A percentile compares a stretch with the other conserved stretches of the same genome.
These are phyloP conservation scores for Diaporthe citri DNA, from an alignment of 2,329 filamentous ascomycete genomes.

Conservation along the genomic window DNA sequence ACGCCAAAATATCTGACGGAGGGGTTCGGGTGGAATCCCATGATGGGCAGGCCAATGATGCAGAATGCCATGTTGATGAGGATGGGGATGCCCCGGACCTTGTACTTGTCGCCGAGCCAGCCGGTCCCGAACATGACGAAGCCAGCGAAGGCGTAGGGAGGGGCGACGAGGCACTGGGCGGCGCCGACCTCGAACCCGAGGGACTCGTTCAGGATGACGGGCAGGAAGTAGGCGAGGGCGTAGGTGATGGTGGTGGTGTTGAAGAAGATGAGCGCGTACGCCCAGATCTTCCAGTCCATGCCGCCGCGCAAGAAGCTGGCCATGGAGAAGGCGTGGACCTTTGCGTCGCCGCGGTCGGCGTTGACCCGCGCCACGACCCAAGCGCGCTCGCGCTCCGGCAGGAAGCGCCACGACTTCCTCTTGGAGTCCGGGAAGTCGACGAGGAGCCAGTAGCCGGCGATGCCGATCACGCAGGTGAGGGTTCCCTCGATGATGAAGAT, in stretches of 20 bases:
- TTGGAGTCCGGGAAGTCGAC: constrained; percentile 74
- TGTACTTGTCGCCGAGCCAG: constrained; percentile 76
- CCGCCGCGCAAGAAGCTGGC: constrained; percentile 60
- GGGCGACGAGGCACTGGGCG: constrained; percentile 79
- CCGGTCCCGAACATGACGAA: constrained; percentile 71
- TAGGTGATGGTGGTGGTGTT: constrained; percentile 80
- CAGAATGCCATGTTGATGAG: constrained; percentile 74
- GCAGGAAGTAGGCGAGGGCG: constrained; percentile 82
- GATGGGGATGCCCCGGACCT: constrained; percentile 75
- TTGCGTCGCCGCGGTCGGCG: constrained; percentile 68
- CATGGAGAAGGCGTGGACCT: constrained; percentile 65
- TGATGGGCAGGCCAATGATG: constrained; percentile 78
- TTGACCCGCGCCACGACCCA: constrained; percentile 68
- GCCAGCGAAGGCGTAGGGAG: constrained; percentile 75
- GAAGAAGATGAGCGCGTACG: constrained; percentile 71
- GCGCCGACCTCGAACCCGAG: constrained; percentile 75
- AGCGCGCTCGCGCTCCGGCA: constrained; percentile 62
- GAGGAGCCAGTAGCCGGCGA: constrained; percentile 67
- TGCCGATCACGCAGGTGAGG: constrained; percentile 66
- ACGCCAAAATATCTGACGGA: constrained; percentile 78
- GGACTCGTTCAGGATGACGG: constrained; percentile 75
- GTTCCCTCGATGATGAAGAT: constrained; percentile 71
- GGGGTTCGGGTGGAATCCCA: constrained; percentile 73
- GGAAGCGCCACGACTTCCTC: constrained; percentile 64
- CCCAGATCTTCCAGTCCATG: constrained; percentile 71